Evolutionary conservation across 139 green algal species (phyloP).

Genomic region (Nannochloris sp.): DNA sequence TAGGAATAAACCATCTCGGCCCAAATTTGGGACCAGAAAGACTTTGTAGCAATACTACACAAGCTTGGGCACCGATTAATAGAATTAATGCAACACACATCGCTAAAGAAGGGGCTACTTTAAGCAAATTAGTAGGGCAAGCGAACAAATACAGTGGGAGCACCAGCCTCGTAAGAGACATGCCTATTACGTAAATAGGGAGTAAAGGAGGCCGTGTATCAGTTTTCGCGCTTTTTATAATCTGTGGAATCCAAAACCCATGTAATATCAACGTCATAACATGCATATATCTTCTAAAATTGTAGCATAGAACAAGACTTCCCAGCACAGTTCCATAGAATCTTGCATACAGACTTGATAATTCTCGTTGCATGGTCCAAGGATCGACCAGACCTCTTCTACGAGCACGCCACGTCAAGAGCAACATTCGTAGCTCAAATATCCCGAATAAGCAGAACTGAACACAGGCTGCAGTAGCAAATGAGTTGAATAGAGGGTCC

Average conservation of each 20-base stretch:
- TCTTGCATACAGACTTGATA: constrained; percentile 71
- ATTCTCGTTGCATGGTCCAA: constrained; percentile 57
- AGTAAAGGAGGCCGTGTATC: constrained; percentile 60
- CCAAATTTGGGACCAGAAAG: constrained; percentile 33
- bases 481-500: constrained; percentile 72
- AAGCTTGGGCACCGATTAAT: constrained; percentile 44
- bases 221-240: constrained; percentile 48
- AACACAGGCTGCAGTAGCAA: constrained; percentile 68
- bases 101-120: constrained; percentile 6
- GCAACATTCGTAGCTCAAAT: constrained; percentile 81
- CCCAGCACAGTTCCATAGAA: constrained; percentile 73
- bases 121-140: constrained; percentile 61
- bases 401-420: constrained; percentile 70
- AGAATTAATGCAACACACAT: constrained; percentile 38
- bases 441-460: constrained; percentile 82
- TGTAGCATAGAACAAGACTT: constrained; percentile 48
- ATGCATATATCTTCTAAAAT: constrained; percentile 30
- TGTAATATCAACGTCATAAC: constrained; percentile 45
- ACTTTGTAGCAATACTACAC: constrained; percentile 59
- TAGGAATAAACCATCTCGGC: constrained; percentile 68
- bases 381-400: constrained; percentile 32
- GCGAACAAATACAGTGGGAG: constrained; percentile 71
- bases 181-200: constrained; percentile 71
- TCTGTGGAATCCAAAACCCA: constrained; percentile 83
- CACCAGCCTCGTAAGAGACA: constrained; percentile 34